Evolutionary conservation across 2,329 filamentous ascomycete species (phyloP).

Genomic region (Didymella pinodella): DNA sequence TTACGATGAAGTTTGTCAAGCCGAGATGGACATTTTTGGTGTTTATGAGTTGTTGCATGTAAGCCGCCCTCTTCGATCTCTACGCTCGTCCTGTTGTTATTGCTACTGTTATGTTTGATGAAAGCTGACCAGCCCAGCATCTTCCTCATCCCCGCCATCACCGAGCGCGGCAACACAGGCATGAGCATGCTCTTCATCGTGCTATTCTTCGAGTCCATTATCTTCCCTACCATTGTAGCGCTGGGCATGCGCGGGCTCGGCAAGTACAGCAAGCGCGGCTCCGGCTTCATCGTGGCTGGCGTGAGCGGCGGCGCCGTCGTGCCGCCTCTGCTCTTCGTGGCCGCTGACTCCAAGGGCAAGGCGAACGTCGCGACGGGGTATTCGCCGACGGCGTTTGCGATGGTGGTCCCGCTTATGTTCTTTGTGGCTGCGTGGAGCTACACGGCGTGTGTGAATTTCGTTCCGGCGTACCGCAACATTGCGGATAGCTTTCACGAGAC

Average conservation of each 20-base stretch:
- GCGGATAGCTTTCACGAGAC: conserved; percentile 64
- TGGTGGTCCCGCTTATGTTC: conserved; percentile 70
- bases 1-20: conserved; percentile 71
- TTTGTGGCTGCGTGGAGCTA: conserved; percentile 59
- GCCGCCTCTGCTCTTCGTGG: conserved; percentile 73
- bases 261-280: conserved; percentile 78
- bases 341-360: conserved; percentile 67
- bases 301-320: conserved; percentile 76
- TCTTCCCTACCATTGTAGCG: conserved; percentile 83
- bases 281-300: conserved; percentile 74
- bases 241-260: conserved; percentile 79
- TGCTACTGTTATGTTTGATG: conserved; percentile 54
- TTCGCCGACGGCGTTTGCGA: conserved; percentile 64
- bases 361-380: conserved; percentile 30
- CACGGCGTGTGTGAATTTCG: conserved; percentile 65
- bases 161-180: conserved; percentile 59
- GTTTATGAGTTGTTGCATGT: conserved; percentile 66
- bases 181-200: conserved; percentile 73
- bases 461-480: conserved; percentile 68
- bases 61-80: conserved; percentile 69
- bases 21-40: conserved; percentile 75
- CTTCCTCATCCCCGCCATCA: conserved; percentile 63
- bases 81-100: conserved; percentile 49
- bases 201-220: conserved; percentile 82
- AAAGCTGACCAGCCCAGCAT: conserved; percentile 62